Evolutionary conservation across 1,139 yeast species (phyloP).

Genomic region (Groenewaldozyma auringiensis): DNA sequence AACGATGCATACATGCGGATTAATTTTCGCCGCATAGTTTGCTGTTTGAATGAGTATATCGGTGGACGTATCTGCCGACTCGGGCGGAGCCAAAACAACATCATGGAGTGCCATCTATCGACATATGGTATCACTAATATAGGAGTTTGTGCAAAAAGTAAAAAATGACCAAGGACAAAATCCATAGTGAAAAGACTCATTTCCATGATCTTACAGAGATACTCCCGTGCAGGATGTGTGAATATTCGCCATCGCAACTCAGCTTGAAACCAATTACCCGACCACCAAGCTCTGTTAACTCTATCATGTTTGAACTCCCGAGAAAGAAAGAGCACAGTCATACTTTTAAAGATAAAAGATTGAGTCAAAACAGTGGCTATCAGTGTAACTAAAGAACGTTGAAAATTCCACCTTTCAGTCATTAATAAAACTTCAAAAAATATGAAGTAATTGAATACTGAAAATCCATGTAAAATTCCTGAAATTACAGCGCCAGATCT

Average conservation of each 20-base stretch:
- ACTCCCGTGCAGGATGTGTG: constrained; percentile 65
- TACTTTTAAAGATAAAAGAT: constrained; percentile 41
- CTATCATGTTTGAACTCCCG: constrained; percentile 52
- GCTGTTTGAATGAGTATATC: constrained; percentile 88
- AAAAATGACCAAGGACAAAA: constrained; percentile 57
- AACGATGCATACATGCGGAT: constrained; percentile 84
- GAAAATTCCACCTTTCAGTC: constrained; percentile 56
- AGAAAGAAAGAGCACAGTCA: constrained; percentile 44
- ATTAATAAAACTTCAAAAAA: constrained; percentile 56
- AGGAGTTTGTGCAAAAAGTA: constrained; percentile 56
- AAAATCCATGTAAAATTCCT: constrained; percentile 82
- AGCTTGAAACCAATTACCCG: constrained; percentile 64
- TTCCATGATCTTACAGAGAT: constrained; percentile 59
- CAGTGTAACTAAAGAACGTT: constrained; percentile 50
- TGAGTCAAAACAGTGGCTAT: constrained; percentile 52
- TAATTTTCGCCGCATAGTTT: constrained; percentile 94
- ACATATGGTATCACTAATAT: constrained; percentile 58
- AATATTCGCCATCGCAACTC: constrained; percentile 52
- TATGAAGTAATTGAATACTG: constrained; percentile 47
- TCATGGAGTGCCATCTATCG: constrained; percentile 70
- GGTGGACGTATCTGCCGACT: constrained; percentile 42
- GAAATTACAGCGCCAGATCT: constrained; percentile 60
- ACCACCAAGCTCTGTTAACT: constrained; percentile 77
- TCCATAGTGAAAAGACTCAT: constrained; percentile 63
- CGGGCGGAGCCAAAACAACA: constrained; percentile 77